Base-by-base conservation (phyloP, 192 early-diverging fungal genomes). In the Podochytrium sp. region DNA sequence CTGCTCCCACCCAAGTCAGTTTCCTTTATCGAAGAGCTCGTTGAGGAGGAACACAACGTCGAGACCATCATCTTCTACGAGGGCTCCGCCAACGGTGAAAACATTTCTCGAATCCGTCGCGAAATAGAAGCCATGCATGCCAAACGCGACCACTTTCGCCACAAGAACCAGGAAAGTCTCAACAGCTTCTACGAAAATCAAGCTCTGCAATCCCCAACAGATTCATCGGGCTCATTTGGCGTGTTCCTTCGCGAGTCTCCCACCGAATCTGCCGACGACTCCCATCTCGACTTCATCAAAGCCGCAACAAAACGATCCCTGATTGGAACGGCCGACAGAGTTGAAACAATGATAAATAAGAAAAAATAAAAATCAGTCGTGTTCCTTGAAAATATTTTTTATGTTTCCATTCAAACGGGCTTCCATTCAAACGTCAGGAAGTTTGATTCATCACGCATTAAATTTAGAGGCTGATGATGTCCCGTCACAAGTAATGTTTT, bases 291-390 rank as follows among this genome's bases (percentile, higher is more conserved):
- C 20, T 61, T 61, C 37, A 61, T 61, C 23, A 4, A 23, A 16
- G 37, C 33, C 32, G 58, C 58, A 61, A 61, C 58, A 61, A 61
- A 61, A 35, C 25, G 58, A 10, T 37, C 33, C 37, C 30, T 61
- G 6, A 35, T 61, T 32, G 58, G 58, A 27, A 61, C 58, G 3
- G 58, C 30, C 30, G 33, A 4, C 6, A 32, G 7, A 23, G 37
- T 61, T 14, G 30, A 61, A 61, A 38, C 12, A 33, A 30, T 34
- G 30, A 61, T 61, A 7, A 23, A 61, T 10, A n/a, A n/a, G n/a
- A n/a, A n/a, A n/a, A n/a, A n/a, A n/a, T n/a, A n/a, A n/a, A n/a
- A n/a, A n/a, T n/a, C n/a, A n/a, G n/a, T n/a, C n/a, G n/a, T n/a
- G n/a, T n/a, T n/a, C n/a, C n/a, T n/a, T n/a, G n/a, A n/a, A n/a